phyloP scores from a whole-genome alignment of 768 basidiomycete genomes.

The Austroboletus festivus region DNA sequence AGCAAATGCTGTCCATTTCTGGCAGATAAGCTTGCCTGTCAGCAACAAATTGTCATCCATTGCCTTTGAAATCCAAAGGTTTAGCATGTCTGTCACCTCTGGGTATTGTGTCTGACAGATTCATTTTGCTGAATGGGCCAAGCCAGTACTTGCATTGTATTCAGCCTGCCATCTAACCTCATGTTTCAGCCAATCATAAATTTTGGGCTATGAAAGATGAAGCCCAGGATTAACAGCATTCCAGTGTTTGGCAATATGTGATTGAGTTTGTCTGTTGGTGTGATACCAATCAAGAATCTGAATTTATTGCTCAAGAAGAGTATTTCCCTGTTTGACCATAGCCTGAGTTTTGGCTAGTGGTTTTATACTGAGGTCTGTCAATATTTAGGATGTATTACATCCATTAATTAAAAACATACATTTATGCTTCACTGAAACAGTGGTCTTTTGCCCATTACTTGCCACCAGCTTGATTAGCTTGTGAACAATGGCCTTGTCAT shows the following conservation, averaged over 20 bases:
- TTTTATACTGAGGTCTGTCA: too few relatives aligned
- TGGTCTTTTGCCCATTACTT: background rate
- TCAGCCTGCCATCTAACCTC: background rate
- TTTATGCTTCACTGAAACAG: slow-evolving; percentile 7
- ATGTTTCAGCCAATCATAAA: slow-evolving; percentile 28
- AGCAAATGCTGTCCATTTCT: slow-evolving; percentile 34
- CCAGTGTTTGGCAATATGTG: too few relatives aligned
- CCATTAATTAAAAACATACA: too few relatives aligned
- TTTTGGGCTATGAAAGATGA: too few relatives aligned
- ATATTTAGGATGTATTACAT: too few relatives aligned
- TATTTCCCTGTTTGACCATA: too few relatives aligned
- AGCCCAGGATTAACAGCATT: too few relatives aligned
- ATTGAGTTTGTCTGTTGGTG: too few relatives aligned
- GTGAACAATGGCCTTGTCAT: background rate
- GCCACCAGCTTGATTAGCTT: background rate
- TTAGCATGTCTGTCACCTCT: slow-evolving; percentile 34
- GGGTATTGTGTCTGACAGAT: slow-evolving; percentile 30
- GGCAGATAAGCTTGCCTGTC: slow-evolving; percentile 19
- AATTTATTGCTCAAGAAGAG: too few relatives aligned
- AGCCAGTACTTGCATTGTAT: background rate
- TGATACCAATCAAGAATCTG: too few relatives aligned
- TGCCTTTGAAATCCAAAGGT: slow-evolving; percentile 37
- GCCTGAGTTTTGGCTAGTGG: too few relatives aligned
- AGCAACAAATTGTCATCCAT: slow-evolving; percentile 8
- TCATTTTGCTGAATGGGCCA: background rate